These are phyloP conservation scores for Hortiboletus campestris DNA, from an alignment of 768 basidiomycete species.

Conservation along the genomic window DNA sequence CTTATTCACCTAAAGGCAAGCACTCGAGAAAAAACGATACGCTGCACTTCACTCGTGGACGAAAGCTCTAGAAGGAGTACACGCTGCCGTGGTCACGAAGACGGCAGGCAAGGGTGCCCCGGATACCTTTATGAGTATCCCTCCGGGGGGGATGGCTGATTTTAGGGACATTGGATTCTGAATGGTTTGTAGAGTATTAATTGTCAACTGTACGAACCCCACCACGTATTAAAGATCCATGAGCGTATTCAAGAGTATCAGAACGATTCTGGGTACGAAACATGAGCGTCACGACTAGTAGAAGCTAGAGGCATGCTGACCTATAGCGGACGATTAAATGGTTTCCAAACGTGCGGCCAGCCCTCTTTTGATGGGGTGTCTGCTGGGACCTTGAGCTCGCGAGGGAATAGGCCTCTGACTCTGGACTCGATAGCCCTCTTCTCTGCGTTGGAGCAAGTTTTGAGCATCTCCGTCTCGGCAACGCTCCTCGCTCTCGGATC, in stretches of 20 bases:
- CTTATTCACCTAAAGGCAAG: constrained; percentile 57
- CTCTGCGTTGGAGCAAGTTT: constrained; percentile 63
- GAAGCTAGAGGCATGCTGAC: constrained; percentile 3
- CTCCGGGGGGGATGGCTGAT: constrained; percentile 32
- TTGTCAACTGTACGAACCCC: not conserved
- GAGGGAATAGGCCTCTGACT: constrained; percentile 79
- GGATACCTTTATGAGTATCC: constrained; percentile 35
- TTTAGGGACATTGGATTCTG: constrained; percentile 30
- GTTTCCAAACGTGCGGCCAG: constrained; percentile 87
- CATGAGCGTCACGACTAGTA: not conserved
- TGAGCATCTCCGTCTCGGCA: constrained; percentile 57
- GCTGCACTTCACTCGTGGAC: constrained; percentile 81
- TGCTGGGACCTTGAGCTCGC: constrained; percentile 81
- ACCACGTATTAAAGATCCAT: constrained; percentile 1
- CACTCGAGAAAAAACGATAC: constrained; percentile 84
- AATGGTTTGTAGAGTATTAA: constrained; percentile 9
- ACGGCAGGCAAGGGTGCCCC: constrained; percentile 42
- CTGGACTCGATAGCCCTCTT: constrained; percentile 72
- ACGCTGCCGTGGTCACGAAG: constrained; percentile 73
- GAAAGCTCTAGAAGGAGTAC: constrained; percentile 72
- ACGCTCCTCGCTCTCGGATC: constrained; percentile 65
- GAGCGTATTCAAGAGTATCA: not conserved
- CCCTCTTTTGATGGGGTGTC: constrained; percentile 80
- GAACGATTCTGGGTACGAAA: not conserved
- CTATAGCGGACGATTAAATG: constrained; percentile 52